Percentiles rank a stretch among this genome's conserved stretches.
Evolutionary conservation across 108 stramenopile genomes (phyloP).

Genomic region (Asterionellopsis glacialis): DNA sequence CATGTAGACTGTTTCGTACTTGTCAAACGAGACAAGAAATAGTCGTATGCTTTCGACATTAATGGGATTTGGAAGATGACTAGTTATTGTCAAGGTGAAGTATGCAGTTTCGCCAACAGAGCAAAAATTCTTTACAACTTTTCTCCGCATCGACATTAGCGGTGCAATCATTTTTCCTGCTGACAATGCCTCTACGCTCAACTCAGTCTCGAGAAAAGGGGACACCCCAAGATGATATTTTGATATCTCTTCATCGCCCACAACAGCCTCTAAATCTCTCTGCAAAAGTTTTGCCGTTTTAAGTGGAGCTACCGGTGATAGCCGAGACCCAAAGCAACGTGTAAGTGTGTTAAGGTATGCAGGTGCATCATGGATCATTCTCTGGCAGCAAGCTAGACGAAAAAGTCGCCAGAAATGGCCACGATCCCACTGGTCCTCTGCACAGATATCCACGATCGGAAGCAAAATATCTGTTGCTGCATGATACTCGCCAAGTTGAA

Average conservation of each 20-base stretch:
- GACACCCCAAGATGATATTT: constrained; percentile 46
- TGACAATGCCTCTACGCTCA: constrained; percentile 33
- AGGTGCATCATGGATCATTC: constrained; percentile 42
- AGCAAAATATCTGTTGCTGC: constrained; percentile 45
- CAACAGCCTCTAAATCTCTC: constrained; percentile 58
- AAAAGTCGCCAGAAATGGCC: constrained; percentile 72
- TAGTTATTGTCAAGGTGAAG: constrained; percentile 37
- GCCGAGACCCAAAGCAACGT: constrained; percentile 57
- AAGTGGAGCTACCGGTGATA: constrained; percentile 46
- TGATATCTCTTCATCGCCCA: constrained; percentile 40
- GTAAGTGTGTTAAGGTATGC: constrained; percentile 74
- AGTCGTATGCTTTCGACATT: constrained; percentile 50
- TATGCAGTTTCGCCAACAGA: constrained; percentile 55
- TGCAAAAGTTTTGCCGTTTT: constrained; percentile 49
- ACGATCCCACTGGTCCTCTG: constrained; percentile 70
- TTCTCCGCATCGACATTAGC: constrained; percentile 41
- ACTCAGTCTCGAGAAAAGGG: constrained; percentile 53
- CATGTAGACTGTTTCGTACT: constrained; percentile 37
- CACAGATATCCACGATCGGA: constrained; percentile 45
- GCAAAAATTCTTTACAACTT: constrained; percentile 45
- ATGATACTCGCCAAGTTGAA: constrained; percentile 45
- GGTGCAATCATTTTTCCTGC: constrained; percentile 29
- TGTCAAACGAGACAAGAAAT: constrained; percentile 43
- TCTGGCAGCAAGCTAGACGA: constrained; percentile 72
- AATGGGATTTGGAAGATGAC: constrained; percentile 57